These are phyloP conservation scores for Gnomoniopsis sp. DNA, from an alignment of 2,329 filamentous ascomycete species.

Conservation along the genomic window DNA sequence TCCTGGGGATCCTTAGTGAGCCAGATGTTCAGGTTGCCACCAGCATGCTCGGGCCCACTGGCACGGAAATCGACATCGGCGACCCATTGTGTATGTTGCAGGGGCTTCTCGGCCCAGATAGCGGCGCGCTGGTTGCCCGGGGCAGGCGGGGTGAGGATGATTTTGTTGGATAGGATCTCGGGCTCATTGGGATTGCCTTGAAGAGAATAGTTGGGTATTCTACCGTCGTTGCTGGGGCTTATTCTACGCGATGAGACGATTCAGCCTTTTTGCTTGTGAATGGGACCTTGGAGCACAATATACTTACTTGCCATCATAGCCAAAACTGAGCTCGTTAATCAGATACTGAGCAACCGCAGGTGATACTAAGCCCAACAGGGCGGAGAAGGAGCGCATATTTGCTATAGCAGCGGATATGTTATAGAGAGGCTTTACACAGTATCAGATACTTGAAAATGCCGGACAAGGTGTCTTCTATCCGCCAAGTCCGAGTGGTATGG, in stretches of 20 bases:
- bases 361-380: constrained; percentile 44
- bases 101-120: constrained; percentile 68
- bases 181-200: constrained; percentile 52
- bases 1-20: constrained; percentile 65
- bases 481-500: not conserved
- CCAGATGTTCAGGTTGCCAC: constrained; percentile 93
- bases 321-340: constrained; percentile 74
- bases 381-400: constrained; percentile 39
- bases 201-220: constrained; percentile 53
- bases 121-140: constrained; percentile 83
- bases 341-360: constrained; percentile 60
- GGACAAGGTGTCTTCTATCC: not conserved
- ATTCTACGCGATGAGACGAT: constrained; percentile 44
- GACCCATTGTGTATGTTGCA: constrained; percentile 69
- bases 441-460: not conserved
- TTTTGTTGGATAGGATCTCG: constrained; percentile 77
- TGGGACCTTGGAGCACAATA: constrained; percentile 1
- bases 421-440: not conserved
- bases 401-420: not conserved
- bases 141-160: constrained; percentile 85
- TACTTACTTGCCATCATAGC: constrained; percentile 59
- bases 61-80: constrained; percentile 85
- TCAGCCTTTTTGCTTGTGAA: not conserved
- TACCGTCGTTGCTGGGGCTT: constrained; percentile 54
- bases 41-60: constrained; percentile 77